Evolutionary conservation across 75 land plant species (phyloP).

Genomic region (Selaginella tamariscina): DNA sequence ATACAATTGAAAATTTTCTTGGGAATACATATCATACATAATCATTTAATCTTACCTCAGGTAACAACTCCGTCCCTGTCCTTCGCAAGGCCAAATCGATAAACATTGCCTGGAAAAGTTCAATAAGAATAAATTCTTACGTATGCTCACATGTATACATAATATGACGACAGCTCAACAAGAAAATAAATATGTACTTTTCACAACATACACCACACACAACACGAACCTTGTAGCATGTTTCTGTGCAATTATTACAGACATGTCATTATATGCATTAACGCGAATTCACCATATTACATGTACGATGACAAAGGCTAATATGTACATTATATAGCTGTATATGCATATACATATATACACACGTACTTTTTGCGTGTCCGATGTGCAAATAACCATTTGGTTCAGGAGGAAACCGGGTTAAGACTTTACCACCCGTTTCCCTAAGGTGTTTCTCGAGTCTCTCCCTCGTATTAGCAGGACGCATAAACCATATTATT

Average conservation of each 20-base stretch:
- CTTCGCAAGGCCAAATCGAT: slow-evolving; percentile 83
- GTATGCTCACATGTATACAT: no score
- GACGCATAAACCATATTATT: not conserved
- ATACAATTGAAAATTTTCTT: not conserved
- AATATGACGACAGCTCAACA: no score
- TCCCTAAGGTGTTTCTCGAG: slow-evolving; percentile 68
- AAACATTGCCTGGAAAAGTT: slow-evolving; percentile 76
- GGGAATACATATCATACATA: no score
- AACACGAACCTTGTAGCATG: no score
- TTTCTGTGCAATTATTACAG: no score
- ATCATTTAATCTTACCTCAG: slow-evolving; percentile 56
- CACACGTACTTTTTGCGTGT: slow-evolving; percentile 84
- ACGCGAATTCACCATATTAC: no score
- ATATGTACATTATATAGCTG: no score
- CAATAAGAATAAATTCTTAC: not conserved
- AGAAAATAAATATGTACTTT: no score
- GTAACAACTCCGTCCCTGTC: slow-evolving; percentile 79
- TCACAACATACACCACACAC: no score
- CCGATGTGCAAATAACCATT: slow-evolving; percentile 99
- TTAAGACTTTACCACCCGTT: slow-evolving; percentile 69
- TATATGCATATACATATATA: not conserved
- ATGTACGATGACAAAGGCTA: no score
- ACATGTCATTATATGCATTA: no score
- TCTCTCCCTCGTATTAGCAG: slow-evolving; percentile 43
- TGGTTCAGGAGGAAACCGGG: slow-evolving; percentile 99